Evolutionary conservation across 1,139 yeast genomes (phyloP).

Genomic region (Entelexis paramagnoliae): DNA sequence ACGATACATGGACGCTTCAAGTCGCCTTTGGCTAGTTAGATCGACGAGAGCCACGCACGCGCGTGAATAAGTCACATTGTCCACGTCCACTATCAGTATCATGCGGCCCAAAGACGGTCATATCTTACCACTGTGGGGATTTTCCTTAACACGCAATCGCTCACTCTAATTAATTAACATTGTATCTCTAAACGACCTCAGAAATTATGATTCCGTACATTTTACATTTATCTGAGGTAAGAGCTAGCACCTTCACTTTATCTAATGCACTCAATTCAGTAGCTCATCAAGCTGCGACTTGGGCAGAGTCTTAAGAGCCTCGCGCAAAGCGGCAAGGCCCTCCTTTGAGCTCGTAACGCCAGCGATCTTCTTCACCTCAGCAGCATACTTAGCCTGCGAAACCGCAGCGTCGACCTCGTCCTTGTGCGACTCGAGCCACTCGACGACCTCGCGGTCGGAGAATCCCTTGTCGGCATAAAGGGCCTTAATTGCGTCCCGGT

Average conservation of each 20-base stretch:
- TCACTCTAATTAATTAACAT: too few relatives aligned
- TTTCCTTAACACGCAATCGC: too few relatives aligned
- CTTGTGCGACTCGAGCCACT: constrained; percentile 39
- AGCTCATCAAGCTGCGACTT: constrained; percentile 51
- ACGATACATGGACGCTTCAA: constrained; percentile 17
- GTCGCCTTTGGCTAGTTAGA: not conserved
- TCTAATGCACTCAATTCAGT: constrained; percentile 26
- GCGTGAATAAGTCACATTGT: too few relatives aligned
- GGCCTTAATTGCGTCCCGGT: constrained; percentile 78
- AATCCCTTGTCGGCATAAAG: constrained; percentile 67
- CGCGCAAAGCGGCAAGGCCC: constrained; percentile 43
- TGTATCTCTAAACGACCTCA: too few relatives aligned
- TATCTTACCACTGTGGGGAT: too few relatives aligned
- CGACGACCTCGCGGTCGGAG: constrained; percentile 68
- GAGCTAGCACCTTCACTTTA: too few relatives aligned
- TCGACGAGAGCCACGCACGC: too few relatives aligned
- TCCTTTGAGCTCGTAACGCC: constrained; percentile 32
- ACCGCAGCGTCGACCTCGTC: constrained; percentile 10
- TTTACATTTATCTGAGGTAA: too few relatives aligned
- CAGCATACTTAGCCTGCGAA: constrained; percentile 3
- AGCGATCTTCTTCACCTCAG: constrained; percentile 11
- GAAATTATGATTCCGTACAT: too few relatives aligned
- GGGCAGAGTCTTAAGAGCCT: constrained; percentile 49
- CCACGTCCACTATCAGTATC: too few relatives aligned
- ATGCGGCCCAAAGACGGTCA: too few relatives aligned